Evolutionary conservation across 2,329 filamentous ascomycete species (phyloP).

Genomic region (Scedosporium boydii): DNA sequence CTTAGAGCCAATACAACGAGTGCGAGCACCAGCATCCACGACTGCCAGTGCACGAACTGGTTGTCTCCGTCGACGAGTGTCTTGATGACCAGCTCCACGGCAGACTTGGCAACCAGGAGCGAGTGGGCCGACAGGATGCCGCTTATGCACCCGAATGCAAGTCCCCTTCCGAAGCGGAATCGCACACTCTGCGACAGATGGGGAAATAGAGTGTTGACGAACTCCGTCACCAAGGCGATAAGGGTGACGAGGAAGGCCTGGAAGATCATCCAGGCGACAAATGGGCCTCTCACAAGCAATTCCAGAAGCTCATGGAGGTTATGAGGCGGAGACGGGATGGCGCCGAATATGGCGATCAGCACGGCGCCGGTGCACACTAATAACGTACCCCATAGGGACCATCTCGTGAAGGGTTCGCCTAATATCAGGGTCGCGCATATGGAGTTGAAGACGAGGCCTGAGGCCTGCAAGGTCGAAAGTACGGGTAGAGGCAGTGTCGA

Average conservation of each 20-base stretch:
- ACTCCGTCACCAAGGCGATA: constrained; percentile 55
- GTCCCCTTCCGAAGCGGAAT: constrained; percentile 67
- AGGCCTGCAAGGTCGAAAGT: constrained; percentile 88
- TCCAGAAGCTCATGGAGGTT: constrained; percentile 71
- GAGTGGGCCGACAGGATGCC: constrained; percentile 92
- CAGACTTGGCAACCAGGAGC: constrained; percentile 87
- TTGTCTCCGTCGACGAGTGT: constrained; percentile 81
- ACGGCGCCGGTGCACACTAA: constrained; percentile 84
- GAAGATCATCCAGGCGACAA: constrained; percentile 80
- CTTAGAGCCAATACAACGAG: constrained; percentile 74
- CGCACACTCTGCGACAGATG: constrained; percentile 48
- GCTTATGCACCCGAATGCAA: constrained; percentile 82
- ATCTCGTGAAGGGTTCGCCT: constrained; percentile 85
- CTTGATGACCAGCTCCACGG: constrained; percentile 82
- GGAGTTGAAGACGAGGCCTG: constrained; percentile 95
- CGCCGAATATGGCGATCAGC: constrained; percentile 87
- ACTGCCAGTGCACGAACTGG: constrained; percentile 91
- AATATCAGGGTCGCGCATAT: constrained; percentile 92
- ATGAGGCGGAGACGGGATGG: constrained; percentile 87
- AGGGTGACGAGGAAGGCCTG: constrained; percentile 64
- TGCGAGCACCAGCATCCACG: constrained; percentile 80
- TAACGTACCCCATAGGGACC: constrained; percentile 83
- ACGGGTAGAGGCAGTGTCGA: constrained; percentile 91
- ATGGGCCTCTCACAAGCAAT: constrained; percentile 63
- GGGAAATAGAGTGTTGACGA: constrained; percentile 26